These are phyloP conservation scores for Penicillium nucicola DNA, from an alignment of 495 filamentous ascomycete genomes.

Conservation along the genomic window DNA sequence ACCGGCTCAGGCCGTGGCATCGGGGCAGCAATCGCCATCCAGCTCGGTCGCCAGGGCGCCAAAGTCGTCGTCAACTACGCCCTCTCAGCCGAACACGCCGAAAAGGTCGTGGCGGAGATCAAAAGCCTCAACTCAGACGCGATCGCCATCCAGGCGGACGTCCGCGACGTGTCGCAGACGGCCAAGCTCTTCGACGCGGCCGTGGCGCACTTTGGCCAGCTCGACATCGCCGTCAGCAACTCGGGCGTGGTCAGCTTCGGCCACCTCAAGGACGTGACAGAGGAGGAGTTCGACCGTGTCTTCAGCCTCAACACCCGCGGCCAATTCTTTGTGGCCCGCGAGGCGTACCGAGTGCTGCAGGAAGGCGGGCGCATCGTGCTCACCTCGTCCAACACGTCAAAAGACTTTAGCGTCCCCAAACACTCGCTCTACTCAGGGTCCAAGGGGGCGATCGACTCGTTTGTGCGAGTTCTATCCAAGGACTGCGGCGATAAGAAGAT, in stretches of 20 bases:
- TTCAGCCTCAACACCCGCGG: slow-evolving; percentile 18
- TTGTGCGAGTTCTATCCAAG: slow-evolving; percentile 52
- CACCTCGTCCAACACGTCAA: slow-evolving; percentile 62
- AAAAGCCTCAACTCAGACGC: not conserved
- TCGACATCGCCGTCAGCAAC: not conserved
- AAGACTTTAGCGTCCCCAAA: slow-evolving; percentile 59
- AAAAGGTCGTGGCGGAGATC: slow-evolving; percentile 33
- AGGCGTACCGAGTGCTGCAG: not conserved
- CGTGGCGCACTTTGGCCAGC: not conserved
- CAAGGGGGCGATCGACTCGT: slow-evolving; percentile 58
- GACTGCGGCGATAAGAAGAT: slow-evolving; percentile 51
- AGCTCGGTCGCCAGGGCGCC: slow-evolving; percentile 39
- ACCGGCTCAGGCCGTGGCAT: slow-evolving; percentile 21
- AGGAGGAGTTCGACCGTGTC: slow-evolving; percentile 50
- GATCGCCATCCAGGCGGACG: not conserved
- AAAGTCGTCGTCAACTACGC: slow-evolving; percentile 29
- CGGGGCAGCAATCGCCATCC: slow-evolving; percentile 24
- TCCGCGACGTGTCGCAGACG: not conserved
- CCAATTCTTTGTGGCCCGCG: not conserved
- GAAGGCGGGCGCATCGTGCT: slow-evolving; percentile 54
- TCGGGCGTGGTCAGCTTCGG: not conserved
- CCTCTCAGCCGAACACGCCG: slow-evolving; percentile 25
- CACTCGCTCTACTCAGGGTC: slow-evolving; percentile 59
- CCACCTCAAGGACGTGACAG: not conserved
- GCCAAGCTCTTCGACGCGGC: not conserved